Conservation (phyloP, 495 filamentous ascomycete species). For the Penicillium longicatenatum region DNA sequence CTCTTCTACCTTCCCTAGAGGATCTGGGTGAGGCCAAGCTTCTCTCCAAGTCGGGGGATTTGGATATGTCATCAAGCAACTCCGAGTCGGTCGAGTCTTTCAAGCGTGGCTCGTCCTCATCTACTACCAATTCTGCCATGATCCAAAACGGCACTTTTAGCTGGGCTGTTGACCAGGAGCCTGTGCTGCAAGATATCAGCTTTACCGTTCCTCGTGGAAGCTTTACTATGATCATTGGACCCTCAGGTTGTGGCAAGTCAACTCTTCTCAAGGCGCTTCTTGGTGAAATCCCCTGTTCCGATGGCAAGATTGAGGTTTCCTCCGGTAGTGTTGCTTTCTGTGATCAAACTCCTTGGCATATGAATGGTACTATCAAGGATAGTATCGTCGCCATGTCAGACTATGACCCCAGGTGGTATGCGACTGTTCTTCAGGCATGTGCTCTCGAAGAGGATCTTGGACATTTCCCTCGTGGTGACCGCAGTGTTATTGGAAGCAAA, state of each 20-base stretch:
- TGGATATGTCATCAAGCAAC: slow-evolving; percentile 24
- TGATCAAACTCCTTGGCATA: slow-evolving; percentile 55
- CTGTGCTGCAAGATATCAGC: slow-evolving; percentile 44
- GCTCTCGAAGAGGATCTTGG: slow-evolving; percentile 58
- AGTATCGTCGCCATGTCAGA: slow-evolving; percentile 56
- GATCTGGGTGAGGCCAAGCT: slow-evolving; percentile 27
- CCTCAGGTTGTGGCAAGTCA: slow-evolving; percentile 63
- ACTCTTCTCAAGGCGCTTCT: slow-evolving; percentile 59
- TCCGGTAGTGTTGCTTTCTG: slow-evolving; percentile 51
- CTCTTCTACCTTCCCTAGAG: slow-evolving; percentile 21
- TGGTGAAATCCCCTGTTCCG: slow-evolving; percentile 51
- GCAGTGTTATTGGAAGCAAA: slow-evolving; percentile 63
- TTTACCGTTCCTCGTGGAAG: slow-evolving; percentile 42
- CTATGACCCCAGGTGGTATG: slow-evolving; percentile 62
- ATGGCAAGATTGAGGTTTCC: slow-evolving; percentile 44
- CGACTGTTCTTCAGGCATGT: slow-evolving; percentile 64
- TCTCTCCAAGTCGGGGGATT: slow-evolving; percentile 20
- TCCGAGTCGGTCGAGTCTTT: slow-evolving; percentile 30
- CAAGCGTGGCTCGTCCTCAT: slow-evolving; percentile 22
- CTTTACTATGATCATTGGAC: slow-evolving; percentile 57
- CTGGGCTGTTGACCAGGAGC: slow-evolving; percentile 50
- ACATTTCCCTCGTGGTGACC: slow-evolving; percentile 56
- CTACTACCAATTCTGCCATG: slow-evolving; percentile 30
- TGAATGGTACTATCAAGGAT: slow-evolving; percentile 59
- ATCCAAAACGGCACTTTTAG: slow-evolving; percentile 52